phyloP scores from a whole-genome alignment of 768 basidiomycete species.

The Amanita muscaria region DNA sequence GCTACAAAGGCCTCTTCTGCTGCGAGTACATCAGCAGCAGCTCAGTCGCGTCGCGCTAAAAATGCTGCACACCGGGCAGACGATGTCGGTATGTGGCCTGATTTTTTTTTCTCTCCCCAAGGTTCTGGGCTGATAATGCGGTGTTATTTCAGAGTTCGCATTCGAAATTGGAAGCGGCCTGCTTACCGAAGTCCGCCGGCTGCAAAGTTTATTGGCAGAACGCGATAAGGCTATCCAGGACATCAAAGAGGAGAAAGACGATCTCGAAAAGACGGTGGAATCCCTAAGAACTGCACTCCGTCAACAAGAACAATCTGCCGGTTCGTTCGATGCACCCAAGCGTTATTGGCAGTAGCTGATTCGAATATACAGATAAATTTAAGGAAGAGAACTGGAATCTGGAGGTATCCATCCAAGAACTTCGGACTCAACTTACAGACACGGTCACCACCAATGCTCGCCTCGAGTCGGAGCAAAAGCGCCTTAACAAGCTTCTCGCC shows the following conservation, averaged over 20 bases:
- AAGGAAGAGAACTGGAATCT: slow-evolving; percentile 99
- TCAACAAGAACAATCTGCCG: slow-evolving; percentile 73
- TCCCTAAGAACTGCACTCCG: slow-evolving; percentile 63
- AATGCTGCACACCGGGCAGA: slow-evolving; percentile 87
- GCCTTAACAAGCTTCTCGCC: slow-evolving; percentile 67
- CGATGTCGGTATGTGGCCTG: slow-evolving; percentile 77
- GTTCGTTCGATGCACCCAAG: slow-evolving; percentile 30
- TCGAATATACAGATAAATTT: slow-evolving; percentile 62
- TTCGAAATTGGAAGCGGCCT: slow-evolving; percentile 95
- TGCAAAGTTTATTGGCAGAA: slow-evolving; percentile 86
- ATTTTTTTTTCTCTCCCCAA: not conserved
- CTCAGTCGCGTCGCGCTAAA: slow-evolving; percentile 83
- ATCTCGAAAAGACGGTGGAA: slow-evolving; percentile 74
- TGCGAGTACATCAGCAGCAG: slow-evolving; percentile 53
- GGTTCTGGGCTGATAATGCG: slow-evolving; percentile 12
- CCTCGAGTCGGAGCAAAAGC: slow-evolving; percentile 76
- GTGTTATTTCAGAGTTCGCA: slow-evolving; percentile 69
- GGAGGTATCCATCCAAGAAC: slow-evolving; percentile 86
- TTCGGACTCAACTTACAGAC: slow-evolving; percentile 60
- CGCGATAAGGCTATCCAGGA: slow-evolving; percentile 89
- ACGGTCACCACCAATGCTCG: slow-evolving; percentile 58
- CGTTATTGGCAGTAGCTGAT: slow-evolving; percentile 6
- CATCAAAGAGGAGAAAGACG: slow-evolving; percentile 87
- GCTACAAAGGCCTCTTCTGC: slow-evolving; percentile 38
- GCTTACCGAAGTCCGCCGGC: slow-evolving; percentile 81